These are phyloP conservation scores for Phoma sp. DNA, from an alignment of 2,329 filamentous ascomycete genomes.

Conservation along the genomic window DNA sequence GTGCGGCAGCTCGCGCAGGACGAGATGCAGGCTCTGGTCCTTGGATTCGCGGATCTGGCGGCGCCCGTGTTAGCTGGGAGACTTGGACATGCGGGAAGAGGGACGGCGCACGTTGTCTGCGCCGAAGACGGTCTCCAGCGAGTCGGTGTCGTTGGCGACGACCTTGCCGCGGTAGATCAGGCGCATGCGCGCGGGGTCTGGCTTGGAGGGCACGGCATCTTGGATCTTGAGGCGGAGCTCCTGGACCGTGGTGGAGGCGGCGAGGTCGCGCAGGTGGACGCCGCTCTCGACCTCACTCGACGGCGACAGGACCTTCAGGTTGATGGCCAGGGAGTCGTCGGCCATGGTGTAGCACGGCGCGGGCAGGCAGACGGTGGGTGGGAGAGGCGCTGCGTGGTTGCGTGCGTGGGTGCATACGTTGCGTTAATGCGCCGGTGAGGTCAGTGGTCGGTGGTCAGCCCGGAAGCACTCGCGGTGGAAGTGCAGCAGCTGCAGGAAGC, in stretches of 20 bases:
- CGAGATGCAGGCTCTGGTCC: slow-evolving; percentile 48
- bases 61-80: slow-evolving; percentile 19
- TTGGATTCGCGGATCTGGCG: slow-evolving; percentile 43
- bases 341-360: slow-evolving; percentile 27
- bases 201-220: slow-evolving; percentile 52
- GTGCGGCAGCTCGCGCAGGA: slow-evolving; percentile 44
- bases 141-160: slow-evolving; percentile 57
- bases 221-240: slow-evolving; percentile 62
- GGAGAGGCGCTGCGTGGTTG: slow-evolving; percentile 2
- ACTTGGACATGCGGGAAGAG: background rate
- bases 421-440: slow-evolving; percentile 30
- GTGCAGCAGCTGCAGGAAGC: too few relatives aligned
- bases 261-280: slow-evolving; percentile 40
- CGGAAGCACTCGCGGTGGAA: too few relatives aligned
- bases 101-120: slow-evolving; percentile 54
- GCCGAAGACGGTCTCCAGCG: slow-evolving; percentile 59
- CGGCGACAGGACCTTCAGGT: slow-evolving; percentile 50
- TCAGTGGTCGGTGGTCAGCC: slow-evolving; percentile 7
- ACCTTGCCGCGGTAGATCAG: slow-evolving; percentile 65
- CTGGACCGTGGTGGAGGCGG: slow-evolving; percentile 54
- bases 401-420: slow-evolving; percentile 41
- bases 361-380: slow-evolving; percentile 1
- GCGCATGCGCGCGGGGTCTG: slow-evolving; percentile 55
- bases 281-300: slow-evolving; percentile 47
- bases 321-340: slow-evolving; percentile 30